phyloP scores from a whole-genome alignment of 106 monocot genomes.

The Phalaenopsis equestris region DNA sequence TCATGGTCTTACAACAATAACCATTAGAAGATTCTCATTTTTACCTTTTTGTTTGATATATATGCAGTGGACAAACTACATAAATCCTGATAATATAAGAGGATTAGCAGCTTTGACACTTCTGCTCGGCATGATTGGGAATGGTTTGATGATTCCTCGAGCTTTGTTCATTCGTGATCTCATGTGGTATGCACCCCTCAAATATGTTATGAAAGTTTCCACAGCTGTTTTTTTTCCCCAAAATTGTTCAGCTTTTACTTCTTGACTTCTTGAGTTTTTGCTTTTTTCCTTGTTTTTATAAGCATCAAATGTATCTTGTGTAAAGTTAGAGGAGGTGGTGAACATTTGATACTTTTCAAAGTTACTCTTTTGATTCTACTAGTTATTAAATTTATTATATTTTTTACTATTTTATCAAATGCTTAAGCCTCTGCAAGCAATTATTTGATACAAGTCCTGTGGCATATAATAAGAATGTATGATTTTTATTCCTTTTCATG shows the following conservation, averaged over 20 bases:
- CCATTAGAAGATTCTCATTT: not conserved
- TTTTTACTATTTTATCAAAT: too few species aligned
- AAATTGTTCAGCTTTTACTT: not conserved
- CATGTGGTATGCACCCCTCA: slow-evolving; percentile 63
- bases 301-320: too few species aligned
- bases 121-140: slow-evolving; percentile 87
- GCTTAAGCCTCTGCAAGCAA: too few species aligned
- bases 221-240: not conserved
- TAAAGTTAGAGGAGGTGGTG: too few species aligned
- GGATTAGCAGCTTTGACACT: slow-evolving; percentile 79
- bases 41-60: not conserved
- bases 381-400: too few species aligned
- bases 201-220: slow-evolving; percentile 4
- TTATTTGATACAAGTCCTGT: not conserved
- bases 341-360: too few species aligned
- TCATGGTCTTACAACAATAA: not conserved
- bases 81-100: slow-evolving; percentile 84
- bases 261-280: too few species aligned
- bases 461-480: too few species aligned
- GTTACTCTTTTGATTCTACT: too few species aligned
- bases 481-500: too few species aligned
- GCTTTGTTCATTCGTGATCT: slow-evolving; percentile 93
- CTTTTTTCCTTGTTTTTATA: too few species aligned
- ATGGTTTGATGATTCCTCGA: slow-evolving; percentile 87
- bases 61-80: slow-evolving; percentile 88